Percentiles rank a stretch among this genome's conserved stretches.
Evolutionary conservation across 345 rosid genomes (phyloP).

Genomic region (Melaleuca alternifolia): DNA sequence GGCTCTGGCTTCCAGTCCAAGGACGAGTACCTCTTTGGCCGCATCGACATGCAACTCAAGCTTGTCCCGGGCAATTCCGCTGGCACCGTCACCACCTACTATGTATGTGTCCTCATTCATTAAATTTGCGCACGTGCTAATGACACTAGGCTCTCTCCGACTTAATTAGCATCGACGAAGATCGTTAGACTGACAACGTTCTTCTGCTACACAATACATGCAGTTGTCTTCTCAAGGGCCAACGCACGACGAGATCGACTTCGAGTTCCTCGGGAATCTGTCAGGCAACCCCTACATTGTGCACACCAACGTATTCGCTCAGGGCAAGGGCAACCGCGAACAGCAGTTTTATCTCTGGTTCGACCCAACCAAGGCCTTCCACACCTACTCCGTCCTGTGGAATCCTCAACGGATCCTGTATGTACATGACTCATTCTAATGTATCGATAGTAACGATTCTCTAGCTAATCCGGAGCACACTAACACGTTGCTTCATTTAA

Average conservation of each 20-base stretch:
- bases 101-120: conserved; percentile 13
- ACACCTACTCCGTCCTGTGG: conserved; percentile 6
- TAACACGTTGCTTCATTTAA: background rate
- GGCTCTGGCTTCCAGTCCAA: conserved; percentile 52
- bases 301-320: conserved; percentile 6
- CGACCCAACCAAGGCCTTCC: conserved; percentile 6
- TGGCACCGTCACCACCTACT: conserved; percentile 50
- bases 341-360: conserved; percentile 9
- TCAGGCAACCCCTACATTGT: conserved; percentile 1
- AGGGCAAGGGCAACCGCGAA: conserved; percentile 2
- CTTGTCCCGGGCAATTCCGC: conserved; percentile 54
- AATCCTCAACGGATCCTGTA: conserved; percentile 1
- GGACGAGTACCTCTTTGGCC: conserved; percentile 37
- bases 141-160: background rate
- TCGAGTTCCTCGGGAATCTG: conserved; percentile 5
- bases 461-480: background rate
- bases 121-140: background rate
- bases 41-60: conserved; percentile 41
- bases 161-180: background rate
- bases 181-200: background rate
- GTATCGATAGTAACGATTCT: background rate
- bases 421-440: background rate
- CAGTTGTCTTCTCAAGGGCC: conserved; percentile 3
- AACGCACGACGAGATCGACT: conserved; percentile 4
- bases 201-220: background rate